A percentile compares a stretch with the other conserved stretches of the same genome.
Evolutionary conservation across 495 filamentous ascomycete species (phyloP).

Genomic region (Aspergillus haitiensis): DNA sequence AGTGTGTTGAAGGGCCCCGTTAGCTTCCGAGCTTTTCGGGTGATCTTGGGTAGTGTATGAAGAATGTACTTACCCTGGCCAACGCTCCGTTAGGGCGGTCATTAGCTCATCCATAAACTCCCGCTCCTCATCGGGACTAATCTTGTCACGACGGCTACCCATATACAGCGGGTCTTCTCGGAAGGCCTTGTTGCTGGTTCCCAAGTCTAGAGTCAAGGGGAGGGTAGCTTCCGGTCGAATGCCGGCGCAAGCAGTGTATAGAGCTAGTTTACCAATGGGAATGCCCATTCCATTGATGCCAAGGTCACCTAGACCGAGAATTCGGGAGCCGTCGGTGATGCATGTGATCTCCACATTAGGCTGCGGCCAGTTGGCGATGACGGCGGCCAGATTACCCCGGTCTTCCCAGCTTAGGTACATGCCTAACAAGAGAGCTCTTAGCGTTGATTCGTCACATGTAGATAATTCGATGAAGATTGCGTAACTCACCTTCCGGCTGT

Average conservation of each 20-base stretch:
- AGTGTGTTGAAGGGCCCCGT: constrained; percentile 18
- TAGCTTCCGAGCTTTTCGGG: constrained; percentile 26
- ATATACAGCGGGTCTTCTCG: constrained; percentile 92
- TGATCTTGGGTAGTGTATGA: constrained; percentile 19
- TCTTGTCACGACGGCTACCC: constrained; percentile 79
- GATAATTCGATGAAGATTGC: constrained; percentile 12
- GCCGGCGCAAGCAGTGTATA: constrained; percentile 95
- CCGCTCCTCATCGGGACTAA: constrained; percentile 75
- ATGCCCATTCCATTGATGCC: constrained; percentile 98
- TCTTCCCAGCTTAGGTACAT: constrained; percentile 92
- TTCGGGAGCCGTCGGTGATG: constrained; percentile 95
- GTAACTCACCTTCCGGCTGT: constrained; percentile 74
- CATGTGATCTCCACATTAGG: constrained; percentile 89
- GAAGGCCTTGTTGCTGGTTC: constrained; percentile 86
- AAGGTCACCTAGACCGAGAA: constrained; percentile 92
- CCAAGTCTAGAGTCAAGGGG: constrained; percentile 87
- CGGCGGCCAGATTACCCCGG: constrained; percentile 74
- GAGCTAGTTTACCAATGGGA: constrained; percentile 88
- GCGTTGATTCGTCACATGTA: constrained; percentile 27
- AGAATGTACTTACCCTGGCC: constrained; percentile 62
- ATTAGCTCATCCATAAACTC: constrained; percentile 98
- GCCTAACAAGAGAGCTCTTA: constrained; percentile 41
- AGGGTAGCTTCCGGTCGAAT: constrained; percentile 91
- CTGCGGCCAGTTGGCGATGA: constrained; percentile 89
- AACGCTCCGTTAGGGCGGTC: constrained; percentile 83